These are phyloP conservation scores for Fusarium austroafricanum DNA, from an alignment of 2,329 filamentous ascomycete species.

Conservation along the genomic window DNA sequence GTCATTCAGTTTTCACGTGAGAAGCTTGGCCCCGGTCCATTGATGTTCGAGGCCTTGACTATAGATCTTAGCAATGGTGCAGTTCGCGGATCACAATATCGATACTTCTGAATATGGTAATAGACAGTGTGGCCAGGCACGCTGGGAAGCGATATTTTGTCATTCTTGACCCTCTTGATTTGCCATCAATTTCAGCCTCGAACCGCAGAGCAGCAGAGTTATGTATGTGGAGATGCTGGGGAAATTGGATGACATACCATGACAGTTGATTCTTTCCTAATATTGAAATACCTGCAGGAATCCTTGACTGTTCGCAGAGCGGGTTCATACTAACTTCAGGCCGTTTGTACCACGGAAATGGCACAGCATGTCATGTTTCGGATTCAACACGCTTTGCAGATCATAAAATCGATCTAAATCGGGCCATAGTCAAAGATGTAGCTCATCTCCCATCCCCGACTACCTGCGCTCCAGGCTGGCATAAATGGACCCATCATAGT, in stretches of 20 bases:
- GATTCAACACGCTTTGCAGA: not conserved
- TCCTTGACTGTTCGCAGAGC: not conserved
- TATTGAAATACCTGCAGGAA: constrained; percentile 3
- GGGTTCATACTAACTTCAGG: not conserved
- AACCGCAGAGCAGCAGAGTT: not conserved
- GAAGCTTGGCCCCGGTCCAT: not conserved
- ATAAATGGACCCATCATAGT: not conserved
- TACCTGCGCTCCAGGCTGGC: constrained; percentile 1
- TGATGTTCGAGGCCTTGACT: not conserved
- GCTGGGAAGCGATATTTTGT: constrained; percentile 6
- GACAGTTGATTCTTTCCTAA: constrained; percentile 8
- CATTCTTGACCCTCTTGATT: constrained; percentile 13
- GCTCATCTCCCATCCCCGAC: constrained; percentile 20
- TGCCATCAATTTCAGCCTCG: constrained; percentile 4
- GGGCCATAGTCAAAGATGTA: constrained; percentile 6
- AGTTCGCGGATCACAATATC: constrained; percentile 18
- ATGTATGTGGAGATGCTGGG: constrained; percentile 24
- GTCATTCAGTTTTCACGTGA: not conserved
- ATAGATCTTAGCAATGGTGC: not conserved
- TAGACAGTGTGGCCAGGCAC: not conserved
- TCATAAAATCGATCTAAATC: constrained; percentile 13
- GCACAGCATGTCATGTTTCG: not conserved
- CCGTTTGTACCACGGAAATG: not conserved
- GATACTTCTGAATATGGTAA: constrained; percentile 1
- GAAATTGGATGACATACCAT: constrained; percentile 28